These are phyloP conservation scores for Trichoderma asperelloides DNA, from an alignment of 495 filamentous ascomycete genomes.

Conservation along the genomic window DNA sequence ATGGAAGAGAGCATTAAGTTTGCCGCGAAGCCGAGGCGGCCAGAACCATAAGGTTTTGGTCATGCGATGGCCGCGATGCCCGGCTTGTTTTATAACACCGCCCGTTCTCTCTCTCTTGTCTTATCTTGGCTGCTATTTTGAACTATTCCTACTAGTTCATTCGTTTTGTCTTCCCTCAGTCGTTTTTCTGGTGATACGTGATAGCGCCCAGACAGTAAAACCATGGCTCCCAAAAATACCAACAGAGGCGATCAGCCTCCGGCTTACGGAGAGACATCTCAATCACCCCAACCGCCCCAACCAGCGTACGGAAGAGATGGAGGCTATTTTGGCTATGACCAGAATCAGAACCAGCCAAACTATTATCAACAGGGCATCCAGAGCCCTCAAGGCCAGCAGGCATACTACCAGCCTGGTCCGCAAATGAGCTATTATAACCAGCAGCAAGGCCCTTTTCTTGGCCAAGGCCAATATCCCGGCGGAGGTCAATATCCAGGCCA, in stretches of 20 bases:
- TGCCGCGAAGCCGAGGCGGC: not conserved
- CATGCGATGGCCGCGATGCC: not conserved
- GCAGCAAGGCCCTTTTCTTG: constrained; percentile 15
- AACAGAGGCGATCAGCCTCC: not conserved
- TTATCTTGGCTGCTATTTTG: not conserved
- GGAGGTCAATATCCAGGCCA: not conserved
- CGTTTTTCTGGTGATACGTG: not conserved
- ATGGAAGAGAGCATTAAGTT: not conserved
- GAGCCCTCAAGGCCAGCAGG: constrained; percentile 16
- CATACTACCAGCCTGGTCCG: constrained; percentile 29
- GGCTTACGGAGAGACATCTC: not conserved
- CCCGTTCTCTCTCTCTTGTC: not conserved
- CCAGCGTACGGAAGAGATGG: not conserved
- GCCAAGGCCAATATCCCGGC: constrained; percentile 13
- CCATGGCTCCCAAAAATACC: not conserved
- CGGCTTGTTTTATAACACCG: not conserved
- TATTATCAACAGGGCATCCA: constrained; percentile 14
- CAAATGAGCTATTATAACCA: constrained; percentile 36
- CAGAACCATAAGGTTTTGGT: not conserved
- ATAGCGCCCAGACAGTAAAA: not conserved
- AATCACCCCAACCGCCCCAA: not conserved
- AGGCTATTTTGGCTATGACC: not conserved
- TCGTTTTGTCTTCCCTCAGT: not conserved
- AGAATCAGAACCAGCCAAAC: not conserved
- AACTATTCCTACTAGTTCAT: not conserved